A percentile compares a stretch with the other conserved stretches of the same genome.
phyloP scores from a whole-genome alignment of 2,329 filamentous ascomycete genomes.

The Ophiosphaerella narmari region DNA sequence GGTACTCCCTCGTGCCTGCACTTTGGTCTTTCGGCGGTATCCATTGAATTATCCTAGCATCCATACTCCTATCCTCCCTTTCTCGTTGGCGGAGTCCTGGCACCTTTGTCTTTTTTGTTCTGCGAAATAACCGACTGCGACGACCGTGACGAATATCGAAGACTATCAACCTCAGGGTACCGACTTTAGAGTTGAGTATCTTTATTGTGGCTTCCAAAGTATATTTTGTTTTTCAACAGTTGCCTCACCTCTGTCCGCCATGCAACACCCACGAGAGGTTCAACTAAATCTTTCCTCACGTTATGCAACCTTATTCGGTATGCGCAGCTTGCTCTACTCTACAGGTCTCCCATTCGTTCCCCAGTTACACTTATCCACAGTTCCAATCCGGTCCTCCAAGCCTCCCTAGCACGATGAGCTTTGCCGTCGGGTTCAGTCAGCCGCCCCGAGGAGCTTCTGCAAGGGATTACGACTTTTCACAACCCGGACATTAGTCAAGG shows the following conservation, averaged over 20 bases:
- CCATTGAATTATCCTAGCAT: conserved; percentile 25
- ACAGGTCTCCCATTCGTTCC: conserved; percentile 2
- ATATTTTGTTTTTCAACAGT: conserved; percentile 11
- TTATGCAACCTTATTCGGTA: conserved; percentile 41
- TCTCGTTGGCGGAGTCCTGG: conserved; percentile 26
- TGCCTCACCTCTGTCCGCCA: not conserved
- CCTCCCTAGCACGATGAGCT: not conserved
- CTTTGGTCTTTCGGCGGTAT: conserved; percentile 22
- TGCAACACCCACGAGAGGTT: conserved; percentile 12
- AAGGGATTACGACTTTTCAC: not conserved
- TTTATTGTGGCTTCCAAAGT: conserved; percentile 29
- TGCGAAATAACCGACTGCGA: conserved; percentile 33
- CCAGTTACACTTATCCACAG: not conserved
- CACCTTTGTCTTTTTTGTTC: conserved; percentile 23
- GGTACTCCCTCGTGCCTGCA: conserved; percentile 18
- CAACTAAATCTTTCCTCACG: conserved; percentile 22
- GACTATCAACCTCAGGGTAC: conserved; percentile 48
- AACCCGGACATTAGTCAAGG: not conserved
- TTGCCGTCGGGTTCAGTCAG: not conserved
- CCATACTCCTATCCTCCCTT: conserved; percentile 19
- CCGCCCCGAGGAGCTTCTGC: too few species aligned
- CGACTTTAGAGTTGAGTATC: conserved; percentile 46
- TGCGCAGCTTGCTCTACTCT: conserved; percentile 24
- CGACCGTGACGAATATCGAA: conserved; percentile 46
- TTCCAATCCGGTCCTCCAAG: not conserved